Percentiles rank a stretch among this genome's conserved stretches.
These are phyloP conservation scores for Laetiporus sulphureus DNA, from an alignment of 1,284 basidiomycete genomes.

Conservation along the genomic window DNA sequence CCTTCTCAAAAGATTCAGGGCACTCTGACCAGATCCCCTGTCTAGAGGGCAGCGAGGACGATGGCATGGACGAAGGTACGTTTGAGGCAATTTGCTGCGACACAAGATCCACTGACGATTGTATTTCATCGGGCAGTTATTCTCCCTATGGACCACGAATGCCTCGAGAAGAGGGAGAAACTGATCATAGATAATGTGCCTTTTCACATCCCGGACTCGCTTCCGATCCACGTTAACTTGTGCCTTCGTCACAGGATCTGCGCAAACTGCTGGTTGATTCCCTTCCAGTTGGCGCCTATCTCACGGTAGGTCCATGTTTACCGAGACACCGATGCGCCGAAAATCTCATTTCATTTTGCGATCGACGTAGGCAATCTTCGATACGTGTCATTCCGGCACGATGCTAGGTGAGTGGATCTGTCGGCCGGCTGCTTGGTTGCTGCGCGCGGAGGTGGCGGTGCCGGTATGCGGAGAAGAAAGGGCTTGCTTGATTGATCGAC, in stretches of 20 bases:
- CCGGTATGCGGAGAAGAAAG: too few species aligned
- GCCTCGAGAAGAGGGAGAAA: slow-evolving; percentile 10
- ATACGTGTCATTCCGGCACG: slow-evolving; percentile 42
- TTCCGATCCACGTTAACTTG: background rate
- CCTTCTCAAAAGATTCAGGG: too few species aligned
- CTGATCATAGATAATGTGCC: slow-evolving; percentile 32
- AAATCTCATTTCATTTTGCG: too few species aligned
- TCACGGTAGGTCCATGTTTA: slow-evolving; percentile 20
- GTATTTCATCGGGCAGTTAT: slow-evolving; percentile 2
- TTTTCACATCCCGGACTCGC: background rate
- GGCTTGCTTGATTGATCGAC: too few species aligned
- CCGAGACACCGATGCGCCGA: too few species aligned
- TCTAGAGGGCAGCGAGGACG: slow-evolving; percentile 11
- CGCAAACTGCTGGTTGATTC: slow-evolving; percentile 31
- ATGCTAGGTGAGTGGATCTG: slow-evolving; percentile 30
- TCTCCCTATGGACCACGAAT: slow-evolving; percentile 17
- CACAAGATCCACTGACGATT: too few species aligned
- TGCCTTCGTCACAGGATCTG: slow-evolving; percentile 27
- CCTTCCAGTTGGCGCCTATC: slow-evolving; percentile 33
- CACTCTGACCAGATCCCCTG: slow-evolving; percentile 14
- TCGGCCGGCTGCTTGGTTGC: too few species aligned
- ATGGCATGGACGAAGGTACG: slow-evolving; percentile 30
- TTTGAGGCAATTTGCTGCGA: background rate
- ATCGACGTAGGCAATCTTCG: slow-evolving; percentile 34
- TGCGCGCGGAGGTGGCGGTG: too few species aligned